Evolutionary conservation across 768 basidiomycete genomes (phyloP), one percentile per base, ranked within the genome.

Genomic region (Fomitopsis serialis): DNA sequence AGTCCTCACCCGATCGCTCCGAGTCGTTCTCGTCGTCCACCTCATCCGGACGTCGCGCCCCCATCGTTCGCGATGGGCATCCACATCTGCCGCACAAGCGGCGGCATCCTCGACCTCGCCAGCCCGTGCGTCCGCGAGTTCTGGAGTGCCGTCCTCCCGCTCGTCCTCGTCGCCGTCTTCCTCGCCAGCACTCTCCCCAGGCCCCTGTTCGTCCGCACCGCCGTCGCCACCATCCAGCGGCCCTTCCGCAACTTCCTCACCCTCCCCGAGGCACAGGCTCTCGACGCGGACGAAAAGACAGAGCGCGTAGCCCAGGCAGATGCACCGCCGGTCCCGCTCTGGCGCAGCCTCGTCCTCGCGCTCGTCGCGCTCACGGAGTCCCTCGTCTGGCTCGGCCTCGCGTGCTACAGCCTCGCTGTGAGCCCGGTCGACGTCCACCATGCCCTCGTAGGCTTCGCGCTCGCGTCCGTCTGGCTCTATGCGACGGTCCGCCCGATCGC

Each of bases 391-490:
- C 65, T 85, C 2, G 75, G 73, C n/a, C 61, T 73, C 3, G 82
- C 79, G n/a, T 78, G 80, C 6, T 90, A 80, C 63, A 61, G 61
- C 15, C 58, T 83, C 15, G 56, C 72, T n/a, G 68, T 68, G 36
- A 65, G 75, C 21, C 53, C 62, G 0, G 58, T 59, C 25, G 51
- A 61, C 9, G 27, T 57, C 1, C 76, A 75, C 71, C 57, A 51
- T 13, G 73, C 68, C 17, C 54, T 75, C 2, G 70, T 70, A 7
- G 69, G 75, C 0, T 68, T 85, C 45, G 62, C 85, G 27, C 60
- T 79, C 23, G 79, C 81, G 0, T 56, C 69, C 0, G 70, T 80
- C 3, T 92, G 90, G 90, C 64, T 87, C 36, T 90, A 88, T 59
- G 80, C 84, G 0, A 65, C 80, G 19, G 59, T 75, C 21, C 80